Percentiles rank a stretch among this genome's conserved stretches.
Conservation (phyloP, 148 eudicot genomes). For the Camellia lanceoleosa region DNA sequence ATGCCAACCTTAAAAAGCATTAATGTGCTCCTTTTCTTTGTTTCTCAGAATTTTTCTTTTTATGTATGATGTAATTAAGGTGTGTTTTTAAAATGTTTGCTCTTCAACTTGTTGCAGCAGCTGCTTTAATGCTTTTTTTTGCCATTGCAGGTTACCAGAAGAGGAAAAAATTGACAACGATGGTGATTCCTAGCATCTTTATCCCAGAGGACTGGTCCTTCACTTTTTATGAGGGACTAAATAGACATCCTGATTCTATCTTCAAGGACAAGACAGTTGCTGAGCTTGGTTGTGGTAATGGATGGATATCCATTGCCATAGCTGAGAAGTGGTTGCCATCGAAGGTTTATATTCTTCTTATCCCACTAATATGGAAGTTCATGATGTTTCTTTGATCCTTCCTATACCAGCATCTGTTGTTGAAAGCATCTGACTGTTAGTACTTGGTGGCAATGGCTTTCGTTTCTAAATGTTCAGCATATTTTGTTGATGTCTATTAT, state of each 20-base stretch:
- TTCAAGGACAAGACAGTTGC: conserved; percentile 86
- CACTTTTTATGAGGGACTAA: conserved; percentile 94
- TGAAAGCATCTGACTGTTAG: background rate
- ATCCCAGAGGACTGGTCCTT: conserved; percentile 99
- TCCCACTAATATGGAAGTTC: background rate
- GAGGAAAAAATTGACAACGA: conserved; percentile 85
- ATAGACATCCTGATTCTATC: conserved; percentile 91
- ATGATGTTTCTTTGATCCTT: conserved; percentile 3
- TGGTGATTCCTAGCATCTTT: conserved; percentile 97
- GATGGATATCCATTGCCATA: conserved; percentile 97
- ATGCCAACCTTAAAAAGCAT: no score
- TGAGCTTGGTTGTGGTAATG: conserved; percentile 99
- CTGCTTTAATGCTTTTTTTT: background rate
- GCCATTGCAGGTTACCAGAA: conserved; percentile 49
- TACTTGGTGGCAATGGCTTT: background rate
- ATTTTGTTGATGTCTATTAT: background rate
- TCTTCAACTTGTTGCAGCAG: background rate
- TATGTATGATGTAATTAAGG: background rate
- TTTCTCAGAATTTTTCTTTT: background rate
- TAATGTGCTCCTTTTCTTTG: background rate
- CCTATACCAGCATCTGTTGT: background rate
- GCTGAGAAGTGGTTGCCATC: conserved; percentile 93
- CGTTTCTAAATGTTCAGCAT: conserved; percentile 3
- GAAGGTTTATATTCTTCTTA: conserved; percentile 48
- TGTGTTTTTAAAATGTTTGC: background rate